Conservation (phyloP, 495 filamentous ascomycete species). For the Rhypophila decipiens region DNA sequence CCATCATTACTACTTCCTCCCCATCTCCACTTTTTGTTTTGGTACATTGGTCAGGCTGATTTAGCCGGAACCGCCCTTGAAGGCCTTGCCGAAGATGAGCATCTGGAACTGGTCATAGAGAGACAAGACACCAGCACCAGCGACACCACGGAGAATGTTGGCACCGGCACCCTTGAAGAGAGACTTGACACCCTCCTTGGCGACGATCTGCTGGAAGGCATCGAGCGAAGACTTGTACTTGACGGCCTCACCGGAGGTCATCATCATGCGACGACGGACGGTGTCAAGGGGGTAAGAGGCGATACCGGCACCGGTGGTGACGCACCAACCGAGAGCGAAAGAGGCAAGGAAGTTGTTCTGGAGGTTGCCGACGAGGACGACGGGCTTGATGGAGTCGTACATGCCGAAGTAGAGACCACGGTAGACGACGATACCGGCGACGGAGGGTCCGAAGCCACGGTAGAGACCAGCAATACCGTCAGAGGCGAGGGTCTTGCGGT, state of each 20-base stretch:
- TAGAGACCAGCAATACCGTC: conserved; percentile 99
- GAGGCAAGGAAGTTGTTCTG: conserved; percentile 98
- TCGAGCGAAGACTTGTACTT: conserved; percentile 96
- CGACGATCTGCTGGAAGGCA: conserved; percentile 90
- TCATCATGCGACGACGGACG: conserved; percentile 99
- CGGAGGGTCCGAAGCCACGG: conserved; percentile 99
- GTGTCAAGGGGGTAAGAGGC: conserved; percentile 99
- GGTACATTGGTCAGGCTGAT: conserved; percentile 30
- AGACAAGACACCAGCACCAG: conserved; percentile 99
- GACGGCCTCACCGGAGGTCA: conserved; percentile 95
- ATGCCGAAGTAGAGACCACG: conserved; percentile 99
- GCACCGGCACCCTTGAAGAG: conserved; percentile 99
- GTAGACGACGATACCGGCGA: conserved; percentile 98
- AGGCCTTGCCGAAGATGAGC: conserved; percentile 98
- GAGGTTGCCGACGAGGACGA: conserved; percentile 84
- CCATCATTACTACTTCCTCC: conserved; percentile 19
- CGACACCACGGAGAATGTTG: conserved; percentile 99
- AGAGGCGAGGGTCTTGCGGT: conserved; percentile 98
- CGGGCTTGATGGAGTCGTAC: conserved; percentile 99
- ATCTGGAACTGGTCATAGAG: conserved; percentile 99
- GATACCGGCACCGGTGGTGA: conserved; percentile 99
- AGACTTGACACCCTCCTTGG: conserved; percentile 91
- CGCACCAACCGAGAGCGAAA: conserved; percentile 96
- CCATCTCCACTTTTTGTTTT: conserved; percentile 21
- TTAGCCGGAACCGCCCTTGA: conserved; percentile 88